phyloP scores from a whole-genome alignment of 331 rosid genomes.

The Spiraea crenata region DNA sequence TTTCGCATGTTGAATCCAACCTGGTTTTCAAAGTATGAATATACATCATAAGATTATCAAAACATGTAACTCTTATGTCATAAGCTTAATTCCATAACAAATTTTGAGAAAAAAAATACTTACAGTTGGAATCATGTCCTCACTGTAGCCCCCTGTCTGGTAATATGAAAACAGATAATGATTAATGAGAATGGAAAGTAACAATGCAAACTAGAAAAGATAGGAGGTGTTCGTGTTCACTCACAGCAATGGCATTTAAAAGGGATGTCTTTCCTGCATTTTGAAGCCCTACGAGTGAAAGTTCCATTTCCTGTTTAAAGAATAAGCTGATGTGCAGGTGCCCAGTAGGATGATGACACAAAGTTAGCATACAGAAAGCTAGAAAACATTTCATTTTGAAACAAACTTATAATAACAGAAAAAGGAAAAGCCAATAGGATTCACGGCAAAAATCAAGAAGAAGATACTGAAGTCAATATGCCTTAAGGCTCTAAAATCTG shows the following conservation, averaged over 20 bases:
- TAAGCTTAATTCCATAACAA: background rate
- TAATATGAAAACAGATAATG: slow-evolving; percentile 20
- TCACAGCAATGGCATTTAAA: slow-evolving; percentile 89
- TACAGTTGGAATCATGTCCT: slow-evolving; percentile 99
- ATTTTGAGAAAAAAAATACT: slow-evolving; percentile 29
- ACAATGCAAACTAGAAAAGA: slow-evolving; percentile 14
- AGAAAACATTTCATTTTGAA: background rate
- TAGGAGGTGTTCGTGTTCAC: slow-evolving; percentile 33
- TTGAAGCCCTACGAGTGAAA: slow-evolving; percentile 93
- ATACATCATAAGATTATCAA: background rate
- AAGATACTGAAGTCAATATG: background rate
- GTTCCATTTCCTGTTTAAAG: slow-evolving; percentile 98
- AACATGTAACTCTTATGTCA: background rate
- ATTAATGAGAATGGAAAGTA: slow-evolving; percentile 26
- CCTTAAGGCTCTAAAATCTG: background rate
- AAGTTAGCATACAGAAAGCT: background rate
- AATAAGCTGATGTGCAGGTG: slow-evolving; percentile 55
- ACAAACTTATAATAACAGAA: background rate
- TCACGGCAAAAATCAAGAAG: background rate
- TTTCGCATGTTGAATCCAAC: slow-evolving; percentile 92
- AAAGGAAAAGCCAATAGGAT: background rate
- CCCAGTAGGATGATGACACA: slow-evolving; percentile 19
- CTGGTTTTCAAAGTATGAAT: slow-evolving; percentile 33
- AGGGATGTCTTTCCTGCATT: slow-evolving; percentile 98
- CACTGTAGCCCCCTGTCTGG: slow-evolving; percentile 88